phyloP scores from a whole-genome alignment of 257 asterid genomes.

The Ehretia macrophylla region DNA sequence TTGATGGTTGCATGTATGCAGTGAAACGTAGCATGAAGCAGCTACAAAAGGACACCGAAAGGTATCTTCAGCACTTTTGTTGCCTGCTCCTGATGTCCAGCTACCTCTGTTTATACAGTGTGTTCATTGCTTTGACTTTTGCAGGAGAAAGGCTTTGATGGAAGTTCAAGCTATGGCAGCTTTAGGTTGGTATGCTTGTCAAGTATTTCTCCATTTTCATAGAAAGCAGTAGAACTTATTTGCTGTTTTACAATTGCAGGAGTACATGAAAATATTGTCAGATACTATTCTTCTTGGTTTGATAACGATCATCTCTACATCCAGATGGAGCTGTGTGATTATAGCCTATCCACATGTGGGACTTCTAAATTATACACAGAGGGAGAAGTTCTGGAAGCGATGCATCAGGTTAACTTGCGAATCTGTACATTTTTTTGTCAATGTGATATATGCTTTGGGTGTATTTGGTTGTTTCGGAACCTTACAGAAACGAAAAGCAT shows the following conservation, averaged over 20 bases:
- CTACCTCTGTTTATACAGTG: conserved; percentile 4
- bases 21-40: conserved; percentile 69
- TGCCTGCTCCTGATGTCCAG: neutral
- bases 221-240: neutral
- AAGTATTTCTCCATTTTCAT: conserved; percentile 1
- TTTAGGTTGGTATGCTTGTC: conserved; percentile 46
- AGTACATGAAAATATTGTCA: conserved; percentile 70
- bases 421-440: neutral
- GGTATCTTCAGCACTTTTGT: conserved; percentile 35
- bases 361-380: conserved; percentile 46
- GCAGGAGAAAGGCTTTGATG: conserved; percentile 92
- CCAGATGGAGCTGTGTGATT: conserved; percentile 94
- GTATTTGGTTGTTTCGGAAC: neutral
- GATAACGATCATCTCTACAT: conserved; percentile 82
- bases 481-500: too few relatives aligned
- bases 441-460: neutral
- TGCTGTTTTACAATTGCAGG: conserved; percentile 43
- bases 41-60: conserved; percentile 74
- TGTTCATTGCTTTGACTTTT: conserved; percentile 13
- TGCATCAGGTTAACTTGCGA: conserved; percentile 66
- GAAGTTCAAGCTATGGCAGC: conserved; percentile 97
- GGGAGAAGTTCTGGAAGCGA: conserved; percentile 55
- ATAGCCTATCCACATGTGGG: conserved; percentile 52
- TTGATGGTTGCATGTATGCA: conserved; percentile 91
- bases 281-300: conserved; percentile 89